Conservation (phyloP, 2,329 filamentous ascomycete genomes). For the Rutstroemia sp. region DNA sequence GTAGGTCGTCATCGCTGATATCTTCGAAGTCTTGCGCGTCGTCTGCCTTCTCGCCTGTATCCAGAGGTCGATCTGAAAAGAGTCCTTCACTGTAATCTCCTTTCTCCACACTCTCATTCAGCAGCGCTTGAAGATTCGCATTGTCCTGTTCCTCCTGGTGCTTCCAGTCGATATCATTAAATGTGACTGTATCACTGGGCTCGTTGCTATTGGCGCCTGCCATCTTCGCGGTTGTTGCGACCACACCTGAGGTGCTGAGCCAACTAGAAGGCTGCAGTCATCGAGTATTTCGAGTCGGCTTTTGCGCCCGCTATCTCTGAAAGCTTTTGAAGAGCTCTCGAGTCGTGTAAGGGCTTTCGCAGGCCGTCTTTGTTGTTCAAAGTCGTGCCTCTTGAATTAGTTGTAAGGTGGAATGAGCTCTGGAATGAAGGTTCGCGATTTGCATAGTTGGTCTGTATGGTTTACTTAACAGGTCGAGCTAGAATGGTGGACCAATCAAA, state of each 20-base stretch:
- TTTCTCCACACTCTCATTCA: constrained; percentile 33
- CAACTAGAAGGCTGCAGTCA: constrained; percentile 1
- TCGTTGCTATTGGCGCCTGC: constrained; percentile 8
- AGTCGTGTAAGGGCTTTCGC: not conserved
- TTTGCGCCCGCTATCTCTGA: not conserved
- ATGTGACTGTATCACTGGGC: constrained; percentile 5
- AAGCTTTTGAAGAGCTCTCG: not conserved
- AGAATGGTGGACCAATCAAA: too few species aligned
- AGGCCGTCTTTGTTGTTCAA: too few species aligned
- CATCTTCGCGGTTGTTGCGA: constrained; percentile 13
- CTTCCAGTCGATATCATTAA: constrained; percentile 33
- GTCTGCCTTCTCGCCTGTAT: constrained; percentile 73
- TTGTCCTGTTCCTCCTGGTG: constrained; percentile 43
- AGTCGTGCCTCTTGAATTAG: too few species aligned
- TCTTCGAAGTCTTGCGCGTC: constrained; percentile 89
- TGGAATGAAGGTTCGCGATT: too few species aligned
- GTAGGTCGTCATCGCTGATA: constrained; percentile 84
- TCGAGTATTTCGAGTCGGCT: not conserved
- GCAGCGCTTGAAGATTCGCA: constrained; percentile 37
- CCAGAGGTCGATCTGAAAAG: constrained; percentile 44
- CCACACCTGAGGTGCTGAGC: constrained; percentile 4
- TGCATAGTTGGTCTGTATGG: too few species aligned
- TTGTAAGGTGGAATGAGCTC: too few species aligned
- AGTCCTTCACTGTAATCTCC: constrained; percentile 31
- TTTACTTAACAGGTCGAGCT: too few species aligned